Conservation (phyloP, 768 basidiomycete genomes). For the Rhodocollybia butyracea region DNA sequence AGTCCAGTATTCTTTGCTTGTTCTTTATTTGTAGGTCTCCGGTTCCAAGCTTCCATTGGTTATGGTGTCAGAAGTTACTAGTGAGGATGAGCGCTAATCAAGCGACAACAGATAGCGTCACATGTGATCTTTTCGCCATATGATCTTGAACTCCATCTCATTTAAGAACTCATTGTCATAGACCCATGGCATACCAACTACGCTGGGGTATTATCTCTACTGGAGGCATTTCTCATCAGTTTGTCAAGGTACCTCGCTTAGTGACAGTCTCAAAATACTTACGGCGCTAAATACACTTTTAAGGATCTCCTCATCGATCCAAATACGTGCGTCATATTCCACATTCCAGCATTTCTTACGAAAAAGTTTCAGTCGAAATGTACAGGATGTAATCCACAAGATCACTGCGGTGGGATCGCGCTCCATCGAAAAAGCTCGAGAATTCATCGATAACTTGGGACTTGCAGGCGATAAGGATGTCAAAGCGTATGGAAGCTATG, state of each 20-base stretch:
- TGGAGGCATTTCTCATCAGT: slow-evolving; percentile 64
- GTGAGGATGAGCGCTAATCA: too few relatives aligned
- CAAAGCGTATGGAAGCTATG: slow-evolving; percentile 72
- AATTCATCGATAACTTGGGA: slow-evolving; percentile 59
- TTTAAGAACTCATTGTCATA: slow-evolving; percentile 22
- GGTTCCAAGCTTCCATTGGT: too few relatives aligned
- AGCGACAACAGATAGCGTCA: too few relatives aligned
- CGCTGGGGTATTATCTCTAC: slow-evolving; percentile 91
- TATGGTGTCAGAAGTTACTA: too few relatives aligned
- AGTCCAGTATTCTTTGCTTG: too few relatives aligned
- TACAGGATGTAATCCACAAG: slow-evolving; percentile 65
- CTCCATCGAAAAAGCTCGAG: slow-evolving; percentile 59
- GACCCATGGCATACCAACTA: slow-evolving; percentile 44
- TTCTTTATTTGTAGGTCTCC: too few relatives aligned
- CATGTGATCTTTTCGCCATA: too few relatives aligned
- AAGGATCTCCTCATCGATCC: slow-evolving; percentile 80
- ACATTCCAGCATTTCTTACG: not conserved
- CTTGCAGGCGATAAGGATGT: slow-evolving; percentile 49
- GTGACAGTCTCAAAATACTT: not conserved
- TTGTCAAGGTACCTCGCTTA: slow-evolving; percentile 52
- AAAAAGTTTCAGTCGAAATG: slow-evolving; percentile 46
- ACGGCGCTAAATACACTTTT: slow-evolving; percentile 6
- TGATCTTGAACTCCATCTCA: not conserved
- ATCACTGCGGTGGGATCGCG: slow-evolving; percentile 79
- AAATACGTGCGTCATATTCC: slow-evolving; percentile 41